These are phyloP conservation scores for Aethionema arabicum DNA, from an alignment of 345 rosid species.

Conservation along the genomic window DNA sequence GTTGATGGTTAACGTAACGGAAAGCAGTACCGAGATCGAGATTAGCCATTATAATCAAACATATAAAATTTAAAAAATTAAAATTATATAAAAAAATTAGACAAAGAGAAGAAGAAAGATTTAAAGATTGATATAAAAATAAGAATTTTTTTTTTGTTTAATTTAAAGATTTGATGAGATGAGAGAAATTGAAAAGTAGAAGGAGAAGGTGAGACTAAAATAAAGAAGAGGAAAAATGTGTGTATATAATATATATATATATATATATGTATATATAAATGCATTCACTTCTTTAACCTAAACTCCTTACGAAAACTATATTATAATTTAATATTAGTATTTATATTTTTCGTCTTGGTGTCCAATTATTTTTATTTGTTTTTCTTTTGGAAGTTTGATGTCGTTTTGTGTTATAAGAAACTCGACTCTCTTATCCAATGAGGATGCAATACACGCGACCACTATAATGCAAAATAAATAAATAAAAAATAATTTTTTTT, in stretches of 20 bases:
- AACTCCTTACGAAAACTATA: constrained; percentile 29
- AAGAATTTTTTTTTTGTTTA: constrained; percentile 24
- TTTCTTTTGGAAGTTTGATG: constrained; percentile 22
- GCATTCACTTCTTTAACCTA: constrained; percentile 43
- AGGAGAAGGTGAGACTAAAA: constrained; percentile 41
- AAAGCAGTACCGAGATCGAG: constrained; percentile 55
- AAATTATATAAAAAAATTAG: constrained; percentile 26
- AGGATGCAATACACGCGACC: constrained; percentile 30
- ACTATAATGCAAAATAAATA: neutral
- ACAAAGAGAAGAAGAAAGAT: constrained; percentile 29
- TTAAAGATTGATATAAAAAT: constrained; percentile 20
- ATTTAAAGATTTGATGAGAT: constrained; percentile 20
- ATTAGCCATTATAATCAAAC: constrained; percentile 47
- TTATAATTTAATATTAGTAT: neutral
- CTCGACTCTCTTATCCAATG: constrained; percentile 14
- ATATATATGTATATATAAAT: constrained; percentile 31
- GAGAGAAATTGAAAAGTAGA: constrained; percentile 34
- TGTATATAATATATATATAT: constrained; percentile 24
- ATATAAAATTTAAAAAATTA: constrained; percentile 29
- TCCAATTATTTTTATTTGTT: constrained; percentile 22
- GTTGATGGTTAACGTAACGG: constrained; percentile 45
- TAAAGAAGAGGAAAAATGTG: constrained; percentile 33
- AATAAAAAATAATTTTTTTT: neutral
- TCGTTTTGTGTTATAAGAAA: constrained; percentile 33
- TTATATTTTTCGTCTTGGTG: constrained; percentile 20